Evolutionary conservation across 805 yeast genomes (phyloP).

Genomic region (Vanderwaltozyma polyspora): DNA sequence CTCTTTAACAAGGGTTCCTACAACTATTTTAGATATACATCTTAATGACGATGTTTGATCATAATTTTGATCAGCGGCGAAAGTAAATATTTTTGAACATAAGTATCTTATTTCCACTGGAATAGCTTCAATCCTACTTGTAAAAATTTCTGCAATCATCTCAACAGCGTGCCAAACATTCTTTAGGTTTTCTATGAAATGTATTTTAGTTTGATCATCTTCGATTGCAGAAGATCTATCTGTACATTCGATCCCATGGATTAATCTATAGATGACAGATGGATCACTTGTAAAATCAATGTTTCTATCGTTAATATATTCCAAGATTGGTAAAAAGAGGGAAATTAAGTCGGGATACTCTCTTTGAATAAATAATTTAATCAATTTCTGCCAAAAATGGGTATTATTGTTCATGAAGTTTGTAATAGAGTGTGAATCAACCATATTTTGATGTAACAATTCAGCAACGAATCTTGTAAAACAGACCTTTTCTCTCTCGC

Average conservation of each 20-base stretch:
- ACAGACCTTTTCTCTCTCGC: conserved; percentile 57
- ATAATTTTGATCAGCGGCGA: conserved; percentile 39
- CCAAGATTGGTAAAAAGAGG: conserved; percentile 31
- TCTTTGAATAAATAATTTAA: conserved; percentile 30
- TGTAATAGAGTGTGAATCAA: conserved; percentile 13
- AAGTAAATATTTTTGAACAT: conserved; percentile 36
- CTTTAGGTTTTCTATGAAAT: conserved; percentile 66
- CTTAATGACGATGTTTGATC: conserved; percentile 57
- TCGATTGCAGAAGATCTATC: conserved; percentile 64
- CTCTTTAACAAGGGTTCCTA: conserved; percentile 17
- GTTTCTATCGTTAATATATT: conserved; percentile 26
- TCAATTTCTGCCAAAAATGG: conserved; percentile 34
- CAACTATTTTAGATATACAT: conserved; percentile 31
- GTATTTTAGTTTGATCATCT: conserved; percentile 58
- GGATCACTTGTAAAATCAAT: conserved; percentile 79
- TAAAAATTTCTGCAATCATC: conserved; percentile 41
- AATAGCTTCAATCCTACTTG: conserved; percentile 31
- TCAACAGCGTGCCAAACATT: conserved; percentile 59
- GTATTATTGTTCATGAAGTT: conserved; percentile 20
- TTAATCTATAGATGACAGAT: conserved; percentile 35
- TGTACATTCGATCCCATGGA: conserved; percentile 31
- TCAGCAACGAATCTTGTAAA: conserved; percentile 46
- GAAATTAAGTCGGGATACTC: conserved; percentile 24
- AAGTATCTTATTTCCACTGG: conserved; percentile 49
- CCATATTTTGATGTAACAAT: conserved; percentile 34